Conservation (phyloP, 1,284 basidiomycete species). For the Pseudozyma pruni region DNA sequence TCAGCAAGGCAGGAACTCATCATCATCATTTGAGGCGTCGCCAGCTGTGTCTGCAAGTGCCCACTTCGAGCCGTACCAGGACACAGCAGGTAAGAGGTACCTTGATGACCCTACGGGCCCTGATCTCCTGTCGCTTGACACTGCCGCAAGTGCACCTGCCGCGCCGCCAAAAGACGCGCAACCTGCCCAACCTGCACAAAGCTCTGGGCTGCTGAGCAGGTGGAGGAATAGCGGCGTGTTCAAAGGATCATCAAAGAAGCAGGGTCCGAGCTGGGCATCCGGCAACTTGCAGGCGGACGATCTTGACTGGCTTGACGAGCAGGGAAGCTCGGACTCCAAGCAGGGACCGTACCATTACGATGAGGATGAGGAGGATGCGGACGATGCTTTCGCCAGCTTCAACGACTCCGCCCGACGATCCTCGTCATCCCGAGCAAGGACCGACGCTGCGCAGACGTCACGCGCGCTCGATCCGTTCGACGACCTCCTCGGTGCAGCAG, state of each 20-base stretch:
- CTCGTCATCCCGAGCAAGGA: not conserved
- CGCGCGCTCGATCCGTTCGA: constrained; percentile 23
- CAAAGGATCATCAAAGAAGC: constrained; percentile 21
- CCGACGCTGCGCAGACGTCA: not conserved
- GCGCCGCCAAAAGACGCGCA: not conserved
- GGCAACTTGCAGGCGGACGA: constrained; percentile 17
- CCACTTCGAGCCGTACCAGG: constrained; percentile 28
- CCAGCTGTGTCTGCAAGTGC: not conserved
- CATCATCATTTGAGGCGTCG: constrained; percentile 10
- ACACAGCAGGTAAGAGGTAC: constrained; percentile 20
- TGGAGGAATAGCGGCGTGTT: constrained; percentile 41
- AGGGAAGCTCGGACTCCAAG: constrained; percentile 21
- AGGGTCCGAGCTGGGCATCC: constrained; percentile 20
- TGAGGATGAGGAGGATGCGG: constrained; percentile 22
- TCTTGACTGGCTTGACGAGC: constrained; percentile 45
- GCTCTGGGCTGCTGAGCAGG: constrained; percentile 28
- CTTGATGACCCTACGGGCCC: constrained; percentile 36
- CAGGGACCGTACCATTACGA: constrained; percentile 16
- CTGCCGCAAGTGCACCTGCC: constrained; percentile 3
- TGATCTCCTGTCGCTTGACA: constrained; percentile 41
- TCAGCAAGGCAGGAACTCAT: constrained; percentile 8
- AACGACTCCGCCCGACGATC: constrained; percentile 5
- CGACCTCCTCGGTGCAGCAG: constrained; percentile 13
- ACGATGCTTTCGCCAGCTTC: constrained; percentile 29
- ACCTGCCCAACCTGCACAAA: constrained; percentile 10